Base-by-base conservation (phyloP, 495 filamentous ascomycete genomes). In the Hypoxylon trugodes region DNA sequence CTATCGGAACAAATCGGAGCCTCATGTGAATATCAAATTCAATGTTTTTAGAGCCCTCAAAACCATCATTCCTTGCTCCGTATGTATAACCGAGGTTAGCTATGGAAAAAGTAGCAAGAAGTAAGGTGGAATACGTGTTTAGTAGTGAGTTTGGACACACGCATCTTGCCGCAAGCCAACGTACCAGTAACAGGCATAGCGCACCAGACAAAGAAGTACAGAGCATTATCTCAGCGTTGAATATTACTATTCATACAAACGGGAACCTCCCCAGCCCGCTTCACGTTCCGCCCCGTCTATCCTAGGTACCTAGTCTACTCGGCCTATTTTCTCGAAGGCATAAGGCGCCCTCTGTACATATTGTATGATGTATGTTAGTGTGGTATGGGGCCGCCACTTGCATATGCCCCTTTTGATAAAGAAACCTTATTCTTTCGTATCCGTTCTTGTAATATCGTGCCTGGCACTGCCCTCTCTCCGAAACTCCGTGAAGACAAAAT, bases 281-380 rank as follows among this genome's bases (percentile, higher is more conserved):
- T 50, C 59, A 43, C 59, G 35, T 50, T 16, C 37, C 51, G 42
- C 59, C n/a, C n/a, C n/a, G n/a, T n/a, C n/a, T n/a, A n/a, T n/a
- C n/a, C n/a, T n/a, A n/a, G n/a, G n/a, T n/a, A n/a, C n/a, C n/a
- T n/a, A n/a, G n/a, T n/a, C n/a, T n/a, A n/a, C n/a, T n/a, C 42
- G 35, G 36, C 56, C 51, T 56, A 56, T 57, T n/a, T n/a, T n/a
- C 22, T 33, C 16, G 19, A 37, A 38, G 48, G 38, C 26, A 16
- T 24, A 47, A 57, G 18, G 18, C 24, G 41, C 49, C 33, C 47
- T 65, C 61, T 65, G 53, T 65, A 40, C 33, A 26, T 47, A 15
- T 46, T 37, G 6, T 45, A 40, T 46, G 26, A n/a, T 30, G 28
- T 33, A n/a, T 30, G 28, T 30, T 5, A 5, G 28, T 47, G 43